Evolutionary conservation across 495 filamentous ascomycete species (phyloP), one percentile per base, ranked within the genome.

Genomic region (Echria macrotheca): DNA sequence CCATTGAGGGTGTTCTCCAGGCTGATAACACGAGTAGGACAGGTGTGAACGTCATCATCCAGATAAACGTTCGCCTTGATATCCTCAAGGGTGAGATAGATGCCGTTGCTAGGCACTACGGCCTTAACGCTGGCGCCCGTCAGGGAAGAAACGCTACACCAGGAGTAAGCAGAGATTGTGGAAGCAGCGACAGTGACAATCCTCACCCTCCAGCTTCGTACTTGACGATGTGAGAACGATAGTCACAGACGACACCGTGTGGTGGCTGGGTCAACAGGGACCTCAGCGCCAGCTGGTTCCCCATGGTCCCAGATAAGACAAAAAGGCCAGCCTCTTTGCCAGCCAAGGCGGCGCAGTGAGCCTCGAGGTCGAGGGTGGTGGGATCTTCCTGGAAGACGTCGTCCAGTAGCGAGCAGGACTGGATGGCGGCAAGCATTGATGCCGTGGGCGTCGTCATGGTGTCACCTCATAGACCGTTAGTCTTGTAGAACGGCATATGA

Each of bases 281-380:
- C 5, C 86, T 78, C 14, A 93, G 57, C 11, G 77, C 79, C 47
- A 93, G 67, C 55, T 90, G 86, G 68, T 93, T 93, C 26, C 84
- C 91, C 88, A 95, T 94, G 14, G 91, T 96, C 3, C 91, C 91
- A 0, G 85, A 90, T 40, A 93, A 71, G 18, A 95, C 89, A 35
- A 96, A 79, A 0, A 91, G 71, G 0, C 77, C 82, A 24, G 80
- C 81, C 48, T 86, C 80, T 60, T 93, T 87, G 53, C 76, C 76
- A 2, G 87, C 81, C 4, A 91, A 73, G 23, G 71, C 62, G 22
- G 87, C 85, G 17, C 93, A 71, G 53, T 85, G 81, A 26, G 70
- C 60, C 64, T 89, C 84, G 31, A 96, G 79, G 44, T 77, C 71
- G 32, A 72, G 80, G 21, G 91, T 95, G 0, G 86, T 89, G 0